Evolutionary conservation across 164 flowering plant genomes (phyloP).

Genomic region (Brasenia schreberi): DNA sequence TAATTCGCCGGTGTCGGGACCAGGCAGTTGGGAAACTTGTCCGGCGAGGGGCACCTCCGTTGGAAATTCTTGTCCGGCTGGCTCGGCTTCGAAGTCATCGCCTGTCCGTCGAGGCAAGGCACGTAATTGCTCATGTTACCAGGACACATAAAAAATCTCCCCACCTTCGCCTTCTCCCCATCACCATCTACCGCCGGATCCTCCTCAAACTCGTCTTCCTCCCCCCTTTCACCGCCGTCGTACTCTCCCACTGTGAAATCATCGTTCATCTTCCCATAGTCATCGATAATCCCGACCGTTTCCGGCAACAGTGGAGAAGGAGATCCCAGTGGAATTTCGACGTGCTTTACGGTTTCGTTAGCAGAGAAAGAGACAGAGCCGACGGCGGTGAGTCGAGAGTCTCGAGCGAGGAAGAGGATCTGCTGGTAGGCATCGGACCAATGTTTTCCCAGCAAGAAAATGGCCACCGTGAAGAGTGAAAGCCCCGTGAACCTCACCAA

Average conservation of each 20-base stretch:
- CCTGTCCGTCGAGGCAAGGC: constrained; percentile 53
- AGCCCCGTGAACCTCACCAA: too few relatives aligned
- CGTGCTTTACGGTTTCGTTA: too few relatives aligned
- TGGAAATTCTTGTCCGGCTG: constrained; percentile 55
- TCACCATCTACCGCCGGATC: constrained; percentile 7
- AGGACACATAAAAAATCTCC: constrained; percentile 40
- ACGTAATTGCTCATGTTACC: constrained; percentile 56
- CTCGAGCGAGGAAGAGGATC: constrained; percentile 40
- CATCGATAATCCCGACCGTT: constrained; percentile 65
- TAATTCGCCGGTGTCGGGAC: constrained; percentile 79
- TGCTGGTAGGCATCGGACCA: constrained; percentile 50
- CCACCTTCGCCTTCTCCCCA: constrained; percentile 16
- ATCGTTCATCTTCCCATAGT: constrained; percentile 71
- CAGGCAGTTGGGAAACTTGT: constrained; percentile 51
- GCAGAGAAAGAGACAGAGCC: too few relatives aligned
- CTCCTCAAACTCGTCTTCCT: constrained; percentile 12
- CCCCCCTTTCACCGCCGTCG: constrained; percentile 35
- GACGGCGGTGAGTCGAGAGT: background rate
- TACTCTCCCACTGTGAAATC: constrained; percentile 71
- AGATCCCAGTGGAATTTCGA: constrained; percentile 1
- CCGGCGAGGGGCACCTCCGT: constrained; percentile 69
- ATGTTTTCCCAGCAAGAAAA: constrained; percentile 66
- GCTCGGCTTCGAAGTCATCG: constrained; percentile 30
- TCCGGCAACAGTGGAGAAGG: constrained; percentile 33
- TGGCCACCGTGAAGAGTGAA: background rate